Evolutionary conservation across 768 basidiomycete genomes (phyloP).

Genomic region (Phlebiopsis gigantea): DNA sequence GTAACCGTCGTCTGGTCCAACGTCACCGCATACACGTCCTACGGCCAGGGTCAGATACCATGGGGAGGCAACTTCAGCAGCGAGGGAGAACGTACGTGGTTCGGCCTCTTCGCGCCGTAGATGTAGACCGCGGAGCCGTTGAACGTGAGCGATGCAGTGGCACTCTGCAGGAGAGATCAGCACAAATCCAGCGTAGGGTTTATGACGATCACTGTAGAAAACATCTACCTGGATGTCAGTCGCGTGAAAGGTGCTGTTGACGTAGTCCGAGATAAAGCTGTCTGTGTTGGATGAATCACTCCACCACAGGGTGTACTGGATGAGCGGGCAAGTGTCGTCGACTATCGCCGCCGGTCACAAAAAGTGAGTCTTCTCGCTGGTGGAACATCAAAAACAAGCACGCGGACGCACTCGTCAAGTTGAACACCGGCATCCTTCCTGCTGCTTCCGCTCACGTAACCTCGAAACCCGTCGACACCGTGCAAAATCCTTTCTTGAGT

Average conservation of each 20-base stretch:
- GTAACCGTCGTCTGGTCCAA: background rate
- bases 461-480: background rate
- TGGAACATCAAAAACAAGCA: background rate
- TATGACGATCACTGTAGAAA: no score
- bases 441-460: background rate
- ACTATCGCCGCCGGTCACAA: background rate
- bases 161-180: no score
- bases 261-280: background rate
- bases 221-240: constrained; percentile 5
- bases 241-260: constrained; percentile 2
- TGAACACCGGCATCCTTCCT: background rate
- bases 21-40: constrained; percentile 1
- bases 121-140: constrained; percentile 5
- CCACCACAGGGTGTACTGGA: constrained; percentile 3
- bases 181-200: no score
- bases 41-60: background rate
- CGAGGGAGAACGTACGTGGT: background rate
- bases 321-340: constrained; percentile 4
- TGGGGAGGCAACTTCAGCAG: background rate
- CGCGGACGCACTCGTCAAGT: background rate
- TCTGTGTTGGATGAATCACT: constrained; percentile 1
- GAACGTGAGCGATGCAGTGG: background rate
- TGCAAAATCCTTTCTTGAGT: no score
- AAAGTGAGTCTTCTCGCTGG: background rate
- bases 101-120: constrained; percentile 2